Conservation (phyloP, 352 stramenopile genomes). For the Pythium catenulatum region DNA sequence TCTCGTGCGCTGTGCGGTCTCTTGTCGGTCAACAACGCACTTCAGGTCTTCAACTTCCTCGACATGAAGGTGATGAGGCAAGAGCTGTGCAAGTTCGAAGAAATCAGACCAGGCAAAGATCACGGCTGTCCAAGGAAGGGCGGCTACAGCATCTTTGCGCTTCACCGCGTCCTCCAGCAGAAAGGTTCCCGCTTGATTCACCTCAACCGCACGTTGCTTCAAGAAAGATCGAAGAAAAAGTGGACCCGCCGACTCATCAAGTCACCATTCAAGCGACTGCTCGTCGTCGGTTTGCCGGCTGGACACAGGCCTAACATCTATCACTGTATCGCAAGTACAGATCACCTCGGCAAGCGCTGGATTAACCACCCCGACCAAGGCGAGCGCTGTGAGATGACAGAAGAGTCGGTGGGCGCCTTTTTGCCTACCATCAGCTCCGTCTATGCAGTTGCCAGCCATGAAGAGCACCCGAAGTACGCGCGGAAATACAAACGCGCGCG, state of each 20-base stretch:
- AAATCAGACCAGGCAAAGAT: background rate
- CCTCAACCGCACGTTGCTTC: background rate
- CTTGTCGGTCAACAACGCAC: background rate
- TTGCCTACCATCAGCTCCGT: background rate
- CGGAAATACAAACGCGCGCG: background rate
- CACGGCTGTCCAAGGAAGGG: background rate
- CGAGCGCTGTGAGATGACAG: background rate
- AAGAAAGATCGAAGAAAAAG: background rate
- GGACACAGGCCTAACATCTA: background rate
- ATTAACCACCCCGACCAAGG: background rate
- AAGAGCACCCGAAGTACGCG: background rate
- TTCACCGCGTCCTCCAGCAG: background rate
- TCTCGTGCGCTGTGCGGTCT: background rate
- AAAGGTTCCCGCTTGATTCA: background rate
- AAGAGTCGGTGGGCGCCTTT: background rate
- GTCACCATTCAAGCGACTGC: background rate
- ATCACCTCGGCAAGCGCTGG: background rate
- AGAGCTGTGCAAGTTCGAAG: background rate
- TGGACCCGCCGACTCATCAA: background rate
- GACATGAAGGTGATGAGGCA: background rate
- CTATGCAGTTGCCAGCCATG: background rate
- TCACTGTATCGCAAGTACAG: background rate
- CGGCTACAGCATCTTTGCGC: background rate
- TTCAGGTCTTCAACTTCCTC: background rate
- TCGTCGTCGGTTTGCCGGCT: background rate